A percentile compares a stretch with the other conserved stretches of the same genome.
Evolutionary conservation across 192 early-diverging fungal species (phyloP).

Genomic region (Mortierella alpina): DNA sequence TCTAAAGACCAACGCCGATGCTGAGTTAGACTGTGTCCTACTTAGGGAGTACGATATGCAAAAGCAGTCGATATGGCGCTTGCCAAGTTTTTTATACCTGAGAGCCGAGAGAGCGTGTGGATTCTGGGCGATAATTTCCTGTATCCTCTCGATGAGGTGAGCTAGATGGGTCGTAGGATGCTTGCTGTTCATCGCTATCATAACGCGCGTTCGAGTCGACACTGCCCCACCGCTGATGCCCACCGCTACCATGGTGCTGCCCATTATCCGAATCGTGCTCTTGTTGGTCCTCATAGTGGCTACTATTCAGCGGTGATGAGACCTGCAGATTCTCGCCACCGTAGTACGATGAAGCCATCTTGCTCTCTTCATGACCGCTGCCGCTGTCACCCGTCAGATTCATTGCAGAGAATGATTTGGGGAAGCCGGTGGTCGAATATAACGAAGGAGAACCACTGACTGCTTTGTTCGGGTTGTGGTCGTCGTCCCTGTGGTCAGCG

Average conservation of each 20-base stretch:
- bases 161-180: not conserved
- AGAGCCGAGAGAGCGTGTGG: slow-evolving; percentile 44
- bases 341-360: not conserved
- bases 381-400: slow-evolving; percentile 15
- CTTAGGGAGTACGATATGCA: not conserved
- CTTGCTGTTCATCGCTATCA: slow-evolving; percentile 32
- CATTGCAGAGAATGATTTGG: slow-evolving; percentile 39
- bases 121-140: slow-evolving; percentile 39
- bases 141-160: not conserved
- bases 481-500: not conserved
- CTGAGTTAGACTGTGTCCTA: no score
- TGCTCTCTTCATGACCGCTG: not conserved
- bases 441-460: not conserved
- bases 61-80: no score
- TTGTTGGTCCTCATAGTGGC: slow-evolving; percentile 4
- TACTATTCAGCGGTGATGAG: not conserved
- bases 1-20: slow-evolving; percentile 10
- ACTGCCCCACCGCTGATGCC: slow-evolving; percentile 42
- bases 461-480: not conserved
- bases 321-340: not conserved
- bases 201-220: slow-evolving; percentile 38
- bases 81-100: slow-evolving; percentile 6
- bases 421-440: slow-evolving; percentile 10
- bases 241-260: not conserved
- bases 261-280: slow-evolving; percentile 20